Base-by-base conservation (phyloP, 75 land plant genomes). In the Adiantum capillusveneris region DNA sequence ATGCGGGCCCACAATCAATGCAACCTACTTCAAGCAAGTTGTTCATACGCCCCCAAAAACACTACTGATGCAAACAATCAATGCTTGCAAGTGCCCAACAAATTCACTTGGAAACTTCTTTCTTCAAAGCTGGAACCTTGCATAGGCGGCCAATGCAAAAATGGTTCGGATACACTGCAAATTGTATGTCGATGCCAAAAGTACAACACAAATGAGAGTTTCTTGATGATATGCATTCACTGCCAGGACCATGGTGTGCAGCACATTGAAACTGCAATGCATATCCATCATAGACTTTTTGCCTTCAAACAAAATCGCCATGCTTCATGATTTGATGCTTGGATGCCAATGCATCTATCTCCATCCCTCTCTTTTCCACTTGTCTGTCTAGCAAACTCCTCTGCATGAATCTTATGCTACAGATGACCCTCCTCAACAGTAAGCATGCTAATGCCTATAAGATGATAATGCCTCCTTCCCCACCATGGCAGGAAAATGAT, bases 261-360 rank as follows among this genome's bases (percentile, higher is more conserved):
- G 14, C 14, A 24, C 18, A 53, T 53, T 25, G n/a, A 24, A 53
- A 26, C 28, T 53, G 55, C 55, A 25, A 18, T 22, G 55, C 24
- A 24, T 25, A 1, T 46, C 17, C 22, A 2, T 46, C 50, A 46
- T 46, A 14, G 14, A 21, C 5, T 41, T 18, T 6, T 46, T 46
- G 50, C 50, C 55, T 53, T 53, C 55, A 24, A 24, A 34, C 37
- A 34, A 34, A n/a, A 34, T 34, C 37, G 9, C 28, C 55, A 24
- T 53, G 55, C 21, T 25, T 53, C 25, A n/a, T 46, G 49, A 17
- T 27, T 25, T 49, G 62, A 56, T 65, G 67, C 67, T 41, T 57
- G 27, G n/a, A 61, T 19, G 44, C 39, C 34, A 14, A 65, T 65
- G 67, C 67, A 65, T 17, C 18, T 65, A 21, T 65, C 63, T 26